Evolutionary conservation across 1,284 basidiomycete species (phyloP), one percentile per base, ranked within the genome.

Genomic region (Cutaneotrichosporon sp.): DNA sequence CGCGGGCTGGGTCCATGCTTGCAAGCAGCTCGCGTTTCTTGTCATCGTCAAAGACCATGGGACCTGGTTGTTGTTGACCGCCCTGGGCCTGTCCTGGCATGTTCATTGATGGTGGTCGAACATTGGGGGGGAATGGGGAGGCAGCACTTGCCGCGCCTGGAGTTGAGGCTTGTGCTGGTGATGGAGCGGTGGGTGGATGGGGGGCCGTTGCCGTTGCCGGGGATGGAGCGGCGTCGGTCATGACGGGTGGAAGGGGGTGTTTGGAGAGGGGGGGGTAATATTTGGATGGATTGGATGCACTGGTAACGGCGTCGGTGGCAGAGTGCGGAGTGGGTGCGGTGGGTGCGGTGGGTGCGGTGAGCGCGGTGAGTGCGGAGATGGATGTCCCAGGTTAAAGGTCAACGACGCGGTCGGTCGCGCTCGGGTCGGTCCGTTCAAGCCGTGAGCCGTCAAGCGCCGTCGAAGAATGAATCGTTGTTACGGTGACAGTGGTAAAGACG

Each of bases 11-110:
- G 37, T 70, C 67, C 65, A 72, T 67, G 19, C 61, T 62, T n/a
- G 61, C 56, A 24, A 72, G 57, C 42, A 70, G 48, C 35, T 70
- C 64, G 52, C 67, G 53, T 50, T 65, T 68, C 57, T 64, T 61
- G 47, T 69, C 66, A n/a, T 70, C 67, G 44, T 66, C 64, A 19
- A 63, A 39, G 7, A 54, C 45, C 41, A 59, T 49, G 20, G 44
- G 44, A 5, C 44, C 44, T 3, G 44, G n/a, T 34, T n/a, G 16
- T 32, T n/a, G 49, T 34, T 49, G 46, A 31, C 25, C 25, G n/a
- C 29, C 29, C 29, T 45, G 53, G 26, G 24, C 26, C 38, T 41
- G 49, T 14, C 44, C 50, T 41, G 56, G 52, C n/a, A 45, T 43
- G 33, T 24, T 43, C 47, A 33, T 47, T 41, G 45, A 42, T 16